Base-by-base conservation (phyloP, 257 asterid species). In the Forsythia viridissima region DNA sequence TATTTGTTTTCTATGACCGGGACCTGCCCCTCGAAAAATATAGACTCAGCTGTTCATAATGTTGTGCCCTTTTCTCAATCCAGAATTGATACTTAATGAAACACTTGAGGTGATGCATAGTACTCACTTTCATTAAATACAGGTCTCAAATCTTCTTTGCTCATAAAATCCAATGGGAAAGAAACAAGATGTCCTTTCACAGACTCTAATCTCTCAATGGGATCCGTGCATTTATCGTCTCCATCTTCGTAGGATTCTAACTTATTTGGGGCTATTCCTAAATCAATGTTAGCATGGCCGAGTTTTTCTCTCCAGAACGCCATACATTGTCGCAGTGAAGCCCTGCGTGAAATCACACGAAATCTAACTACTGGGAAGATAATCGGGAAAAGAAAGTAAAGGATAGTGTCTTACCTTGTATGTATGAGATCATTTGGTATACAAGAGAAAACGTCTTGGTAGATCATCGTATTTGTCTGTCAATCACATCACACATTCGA, bases 141-240 rank as follows among this genome's bases (percentile, higher is more conserved):
- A 6, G 99, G 98, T 85, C 99, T 92, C 77, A 93, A 75, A 82
- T 95, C 99, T 87, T 95, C 99, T 82, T 82, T 87, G 90, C 84
- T 87, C 99, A 95, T 93, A 75, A 95, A 95, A 71, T 95, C 96
- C 90, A 93, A 80, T 36, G 99, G 98, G 79, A 89, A 95, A 59
- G 98, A 92, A 85, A 95, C 99, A 34, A 95, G 97, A 88, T 93
- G 94, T 18, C 99, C 99, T 83, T 86, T 92, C 52, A 92, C 89
- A 7, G 91, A 81, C 84, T 79, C 72, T 74, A 95, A 82, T 80
- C 96, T 93, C 78, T 92, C 98, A 96, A 95, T 84, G 52, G 99
- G 97, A 80, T 95, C 96, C n/a, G 91, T 81, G 85, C 80, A 82
- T 57, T 85, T 84, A 3, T 89, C 69, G 77, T 88, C 94, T 79